A percentile compares a stretch with the other conserved stretches of the same genome.
phyloP scores from a whole-genome alignment of 2,329 filamentous ascomycete genomes.

The Pseudogymnoascus sp. region DNA sequence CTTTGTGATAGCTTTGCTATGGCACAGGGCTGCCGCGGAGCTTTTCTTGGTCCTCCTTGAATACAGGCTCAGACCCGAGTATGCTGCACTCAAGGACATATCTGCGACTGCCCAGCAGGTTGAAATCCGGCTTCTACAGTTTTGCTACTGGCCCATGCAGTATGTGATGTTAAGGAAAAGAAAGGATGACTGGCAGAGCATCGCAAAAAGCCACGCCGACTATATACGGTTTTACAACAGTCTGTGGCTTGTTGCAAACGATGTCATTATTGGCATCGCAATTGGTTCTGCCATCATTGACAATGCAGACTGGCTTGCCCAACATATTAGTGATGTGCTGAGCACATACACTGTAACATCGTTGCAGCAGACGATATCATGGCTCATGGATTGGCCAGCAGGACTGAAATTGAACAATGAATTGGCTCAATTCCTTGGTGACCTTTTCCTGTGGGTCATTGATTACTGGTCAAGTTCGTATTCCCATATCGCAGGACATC shows the following conservation, averaged over 20 bases:
- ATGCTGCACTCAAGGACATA: constrained; percentile 84
- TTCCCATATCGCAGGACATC: neutral
- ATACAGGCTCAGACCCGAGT: constrained; percentile 70
- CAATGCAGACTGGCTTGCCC: constrained; percentile 76
- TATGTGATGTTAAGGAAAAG: constrained; percentile 84
- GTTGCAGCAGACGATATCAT: constrained; percentile 78
- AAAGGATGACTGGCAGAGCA: constrained; percentile 89
- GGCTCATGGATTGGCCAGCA: constrained; percentile 93
- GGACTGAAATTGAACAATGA: constrained; percentile 94
- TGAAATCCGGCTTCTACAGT: constrained; percentile 93
- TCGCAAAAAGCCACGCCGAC: constrained; percentile 90
- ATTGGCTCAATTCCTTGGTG: constrained; percentile 85
- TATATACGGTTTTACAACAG: constrained; percentile 99
- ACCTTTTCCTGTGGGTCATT: constrained; percentile 96
- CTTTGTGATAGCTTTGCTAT: constrained; percentile 72
- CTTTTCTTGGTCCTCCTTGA: constrained; percentile 70
- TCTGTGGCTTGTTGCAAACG: constrained; percentile 95
- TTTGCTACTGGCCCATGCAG: constrained; percentile 98
- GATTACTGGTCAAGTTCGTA: constrained; percentile 85
- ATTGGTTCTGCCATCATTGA: constrained; percentile 96
- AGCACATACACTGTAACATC: constrained; percentile 80
- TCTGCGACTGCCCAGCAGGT: constrained; percentile 96
- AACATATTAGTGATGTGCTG: constrained; percentile 67
- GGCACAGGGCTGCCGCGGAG: constrained; percentile 74
- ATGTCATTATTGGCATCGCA: constrained; percentile 96